Percentiles rank a stretch among this genome's conserved stretches.
Conservation (phyloP, 768 basidiomycete species). For the Hypholoma sublateritium region DNA sequence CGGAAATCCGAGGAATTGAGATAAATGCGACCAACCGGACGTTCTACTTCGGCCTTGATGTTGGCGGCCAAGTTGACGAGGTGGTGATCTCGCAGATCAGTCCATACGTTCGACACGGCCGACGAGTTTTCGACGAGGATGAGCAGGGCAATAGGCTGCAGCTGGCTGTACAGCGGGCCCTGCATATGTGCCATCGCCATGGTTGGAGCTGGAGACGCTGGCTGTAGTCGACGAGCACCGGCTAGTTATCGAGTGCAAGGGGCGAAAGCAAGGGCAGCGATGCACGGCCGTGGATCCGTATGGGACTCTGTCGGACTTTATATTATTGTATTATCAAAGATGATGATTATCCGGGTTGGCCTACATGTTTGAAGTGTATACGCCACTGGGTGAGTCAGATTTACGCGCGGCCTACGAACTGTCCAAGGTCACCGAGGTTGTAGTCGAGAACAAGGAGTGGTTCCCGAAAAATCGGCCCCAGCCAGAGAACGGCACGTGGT, state of each 20-base stretch:
- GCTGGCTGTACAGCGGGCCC: constrained; percentile 20
- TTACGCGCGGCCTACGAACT: neutral
- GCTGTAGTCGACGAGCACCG: constrained; percentile 9
- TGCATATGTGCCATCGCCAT: constrained; percentile 17
- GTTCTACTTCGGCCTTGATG: constrained; percentile 32
- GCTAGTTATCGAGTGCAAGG: constrained; percentile 13
- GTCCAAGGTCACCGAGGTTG: neutral
- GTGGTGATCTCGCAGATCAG: constrained; percentile 47
- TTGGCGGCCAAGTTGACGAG: constrained; percentile 42
- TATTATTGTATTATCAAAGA: constrained; percentile 30
- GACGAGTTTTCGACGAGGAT: constrained; percentile 59
- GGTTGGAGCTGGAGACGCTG: constrained; percentile 5
- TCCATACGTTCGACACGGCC: constrained; percentile 43
- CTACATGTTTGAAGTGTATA: neutral
- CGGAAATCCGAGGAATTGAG: neutral
- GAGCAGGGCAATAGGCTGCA: constrained; percentile 37
- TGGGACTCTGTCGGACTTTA: constrained; percentile 43
- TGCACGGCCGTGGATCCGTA: constrained; percentile 35
- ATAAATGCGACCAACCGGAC: constrained; percentile 35
- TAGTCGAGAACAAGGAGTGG: neutral
- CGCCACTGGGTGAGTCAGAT: neutral
- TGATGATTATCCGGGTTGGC: constrained; percentile 1
- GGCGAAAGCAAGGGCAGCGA: constrained; percentile 15
- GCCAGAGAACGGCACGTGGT: neutral
- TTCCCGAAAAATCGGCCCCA: neutral